A percentile compares a stretch with the other conserved stretches of the same genome.
Conservation (phyloP, 257 asterid genomes). For the Nicotiana obtusifolia region DNA sequence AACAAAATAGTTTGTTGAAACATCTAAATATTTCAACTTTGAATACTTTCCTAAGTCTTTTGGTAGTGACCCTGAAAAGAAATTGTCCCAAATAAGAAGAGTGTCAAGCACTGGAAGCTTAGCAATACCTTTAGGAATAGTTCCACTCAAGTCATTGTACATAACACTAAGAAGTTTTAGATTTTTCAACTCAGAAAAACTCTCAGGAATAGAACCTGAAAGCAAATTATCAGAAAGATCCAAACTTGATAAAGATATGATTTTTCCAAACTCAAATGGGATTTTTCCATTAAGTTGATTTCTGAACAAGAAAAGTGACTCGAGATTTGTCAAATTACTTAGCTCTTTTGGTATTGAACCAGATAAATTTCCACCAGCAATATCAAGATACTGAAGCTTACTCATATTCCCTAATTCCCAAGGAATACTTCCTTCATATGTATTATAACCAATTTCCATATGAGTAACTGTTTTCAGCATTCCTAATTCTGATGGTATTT, state of each 20-base stretch:
- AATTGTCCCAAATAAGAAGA: slow-evolving; percentile 82
- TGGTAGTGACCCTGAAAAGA: slow-evolving; percentile 76
- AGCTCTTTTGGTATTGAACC: slow-evolving; percentile 61
- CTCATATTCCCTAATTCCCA: slow-evolving; percentile 86
- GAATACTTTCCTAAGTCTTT: slow-evolving; percentile 58
- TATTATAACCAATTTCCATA: slow-evolving; percentile 94
- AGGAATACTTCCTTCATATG: slow-evolving; percentile 71
- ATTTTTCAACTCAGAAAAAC: slow-evolving; percentile 65
- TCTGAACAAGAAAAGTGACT: slow-evolving; percentile 79
- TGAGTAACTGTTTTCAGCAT: slow-evolving; percentile 52
- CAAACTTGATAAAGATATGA: slow-evolving; percentile 62
- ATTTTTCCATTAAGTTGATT: slow-evolving; percentile 56
- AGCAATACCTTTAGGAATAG: slow-evolving; percentile 76
- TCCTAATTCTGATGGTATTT: slow-evolving; percentile 69
- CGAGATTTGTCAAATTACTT: slow-evolving; percentile 70
- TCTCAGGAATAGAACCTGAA: slow-evolving; percentile 74
- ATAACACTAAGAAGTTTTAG: slow-evolving; percentile 70
- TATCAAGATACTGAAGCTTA: slow-evolving; percentile 72
- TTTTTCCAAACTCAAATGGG: slow-evolving; percentile 58
- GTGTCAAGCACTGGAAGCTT: slow-evolving; percentile 72
- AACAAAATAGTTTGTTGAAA: slow-evolving; percentile 66
- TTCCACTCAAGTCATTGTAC: slow-evolving; percentile 78
- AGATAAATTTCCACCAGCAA: slow-evolving; percentile 82
- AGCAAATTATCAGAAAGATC: slow-evolving; percentile 93
- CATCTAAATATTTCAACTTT: slow-evolving; percentile 64